Evolutionary conservation across 2,329 filamentous ascomycete species (phyloP), one percentile per base, ranked within the genome.

Genomic region (Exophiala bonariae): DNA sequence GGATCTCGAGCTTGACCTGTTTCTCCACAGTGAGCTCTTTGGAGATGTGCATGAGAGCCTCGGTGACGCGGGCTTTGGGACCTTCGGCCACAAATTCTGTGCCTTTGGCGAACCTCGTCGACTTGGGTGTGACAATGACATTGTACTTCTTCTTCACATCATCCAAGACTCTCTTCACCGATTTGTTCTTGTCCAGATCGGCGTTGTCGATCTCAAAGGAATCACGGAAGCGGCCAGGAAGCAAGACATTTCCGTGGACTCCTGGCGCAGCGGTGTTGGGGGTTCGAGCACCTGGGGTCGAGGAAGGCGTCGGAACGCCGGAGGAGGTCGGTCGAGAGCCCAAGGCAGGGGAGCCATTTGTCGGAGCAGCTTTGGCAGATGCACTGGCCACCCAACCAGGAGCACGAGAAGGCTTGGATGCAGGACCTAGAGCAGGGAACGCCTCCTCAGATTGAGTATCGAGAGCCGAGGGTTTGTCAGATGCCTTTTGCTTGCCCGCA

Each of bases 121-220:
- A 81, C 77, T 91, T 50, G 9, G 48, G 85, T 58, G 86, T 85
- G 58, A 99, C 82, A 59, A 83, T 88, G 49, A 91, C 90, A 65
- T 92, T 90, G 51, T 89, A 95, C 64, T 86, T 88, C 70, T 86
- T 88, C 72, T 95, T 96, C 71, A 97, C 88, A 57, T 96, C 90
- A 58, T 97, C 92, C 23, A 82, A 76, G 41, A 96, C 77, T 6
- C 92, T 89, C 59, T 89, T 89, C 77, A 87, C 95, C 62, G 96
- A 75, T 66, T 95, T 84, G 50, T 74, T 76, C 34, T 86, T 82
- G 14, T 89, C 79, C 65, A 97, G 81, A 65, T 93, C 85, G 36
- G 83, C 80, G 7, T 86, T 82, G 44, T 86, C 82, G 50, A 96
- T 79, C 19, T 81, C 78, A 56, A 95, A 82, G 31, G 80, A 79